These are phyloP conservation scores for Rutstroemia sp. DNA, from an alignment of 2,329 filamentous ascomycete genomes.

Conservation along the genomic window DNA sequence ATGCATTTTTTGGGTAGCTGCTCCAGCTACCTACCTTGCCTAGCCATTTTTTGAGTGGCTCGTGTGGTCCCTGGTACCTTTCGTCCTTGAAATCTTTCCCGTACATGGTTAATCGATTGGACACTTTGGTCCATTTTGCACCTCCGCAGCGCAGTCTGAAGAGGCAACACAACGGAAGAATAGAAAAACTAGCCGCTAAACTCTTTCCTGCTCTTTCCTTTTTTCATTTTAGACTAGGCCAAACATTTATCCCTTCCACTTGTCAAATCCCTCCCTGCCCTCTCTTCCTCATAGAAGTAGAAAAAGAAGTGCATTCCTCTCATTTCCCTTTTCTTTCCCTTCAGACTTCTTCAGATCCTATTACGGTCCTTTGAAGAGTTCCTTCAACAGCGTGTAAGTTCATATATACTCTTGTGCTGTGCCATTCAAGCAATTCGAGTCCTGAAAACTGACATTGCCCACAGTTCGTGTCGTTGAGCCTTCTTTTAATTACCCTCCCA, in stretches of 20 bases:
- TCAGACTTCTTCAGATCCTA: not conserved
- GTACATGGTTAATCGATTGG: too few species aligned
- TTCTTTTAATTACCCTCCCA: not conserved
- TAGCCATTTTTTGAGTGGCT: too few species aligned
- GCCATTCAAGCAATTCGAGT: not conserved
- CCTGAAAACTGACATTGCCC: not conserved
- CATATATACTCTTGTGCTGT: not conserved
- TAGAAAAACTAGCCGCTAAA: too few species aligned
- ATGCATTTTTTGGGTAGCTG: not conserved
- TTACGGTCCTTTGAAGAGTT: conserved; percentile 2
- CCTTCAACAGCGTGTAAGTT: not conserved
- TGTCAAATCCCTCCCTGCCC: not conserved
- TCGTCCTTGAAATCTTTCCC: too few species aligned
- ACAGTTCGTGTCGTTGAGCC: conserved; percentile 2
- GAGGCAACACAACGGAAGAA: not conserved
- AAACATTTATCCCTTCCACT: not conserved
- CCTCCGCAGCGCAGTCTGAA: too few species aligned
- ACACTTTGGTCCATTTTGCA: too few species aligned
- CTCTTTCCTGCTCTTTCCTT: not conserved
- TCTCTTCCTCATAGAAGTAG: not conserved
- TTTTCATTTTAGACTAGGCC: not conserved
- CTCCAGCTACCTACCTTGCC: too few species aligned
- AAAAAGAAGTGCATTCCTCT: not conserved
- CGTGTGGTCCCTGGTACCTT: too few species aligned
- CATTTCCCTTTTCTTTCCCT: not conserved